Evolutionary conservation across 768 basidiomycete species (phyloP), one percentile per base, ranked within the genome.

Genomic region (Collybia sordida): DNA sequence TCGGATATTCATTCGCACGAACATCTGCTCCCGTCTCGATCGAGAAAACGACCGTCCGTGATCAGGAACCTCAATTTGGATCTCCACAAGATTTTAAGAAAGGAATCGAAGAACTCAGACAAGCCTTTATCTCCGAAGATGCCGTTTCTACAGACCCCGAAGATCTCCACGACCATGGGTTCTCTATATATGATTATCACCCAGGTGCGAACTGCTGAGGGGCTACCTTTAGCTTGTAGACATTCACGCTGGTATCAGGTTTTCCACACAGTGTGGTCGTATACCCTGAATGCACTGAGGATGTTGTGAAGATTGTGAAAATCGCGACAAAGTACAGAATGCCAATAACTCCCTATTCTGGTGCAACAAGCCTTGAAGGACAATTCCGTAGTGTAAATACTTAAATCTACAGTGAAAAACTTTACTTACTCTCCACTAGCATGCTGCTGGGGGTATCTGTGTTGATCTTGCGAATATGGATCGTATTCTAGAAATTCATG

Each of bases 351-450:
- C 80, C 91, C 3, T 94, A 87, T 64, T 83, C 85, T 0, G 93
- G 90, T 9, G 93, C 86, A 1, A 95, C 93, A 0, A 84, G 80
- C 57, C 64, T 95, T 18, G 93, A 94, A 62, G 91, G 91, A 0
- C 86, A 91, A 55, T 84, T 79, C 54, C 71, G 78, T 34, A 83
- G 82, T 25, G 88, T 89, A 54, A 3, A 28, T 68, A 17, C 2
- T 34, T 31, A 14, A 14, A 40, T 17, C 27, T 49, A 31, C 9
- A 11, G 31, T 11, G 9, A 11, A 31, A 14, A 11, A 11, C 31
- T 9, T 14, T 31, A 31, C 31, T 3, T 31, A 31, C 3, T 31
- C 9, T 36, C 24, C 14, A 41, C 24, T 52, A 79, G 74, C 68
- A 72, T 57, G 51, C 62, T 8, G 58, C 59, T 12, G 86, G 86